Base-by-base conservation (phyloP, 1,139 yeast species). In the Wickerhamiella infanticola region DNA sequence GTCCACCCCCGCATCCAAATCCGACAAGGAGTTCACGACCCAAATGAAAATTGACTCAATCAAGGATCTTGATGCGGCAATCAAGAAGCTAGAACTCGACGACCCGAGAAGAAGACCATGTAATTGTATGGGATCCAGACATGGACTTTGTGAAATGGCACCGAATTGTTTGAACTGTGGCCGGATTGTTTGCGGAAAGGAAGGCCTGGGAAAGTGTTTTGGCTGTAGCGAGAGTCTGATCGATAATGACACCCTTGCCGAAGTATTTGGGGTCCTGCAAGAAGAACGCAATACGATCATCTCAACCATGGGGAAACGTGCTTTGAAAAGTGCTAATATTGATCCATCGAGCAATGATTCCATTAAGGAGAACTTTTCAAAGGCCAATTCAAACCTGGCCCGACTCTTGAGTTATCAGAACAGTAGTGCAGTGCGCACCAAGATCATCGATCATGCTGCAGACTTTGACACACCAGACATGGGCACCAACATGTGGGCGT, bases 151-250 rank as follows among this genome's bases (percentile, higher is more conserved):
- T 54, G 93, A 83, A 48, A 72, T 83, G 48, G 90, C 94, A 0
- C 98, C 98, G 0, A 93, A 93, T 60, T 93, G 99, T 57, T 64
- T 90, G 40, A 79, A 81, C 48, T 93, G 99, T 63, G 99, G 99
- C 8, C 85, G 86, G 59, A 84, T 93, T 37, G 82, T 90, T 2
- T 93, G 99, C 65, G 72, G 73, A 3, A 79, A 79, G 55, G 97
- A 93, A 59, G 97, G 97, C 0, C 68, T 73, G 39, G 85, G 86
- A 46, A 93, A 93, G 3, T 93, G 99, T 59, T 74, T 93, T 2
- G 82, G 67, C 52, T 90, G 98, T 65, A 85, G 86, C 0, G 62
- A 69, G 25, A 81, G 78, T 35, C 64, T 90, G 37, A 67, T 90
- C 18, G 70, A 78, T 3, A 59, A 63, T 6, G 71, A 72, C 24